These are phyloP conservation scores for Penicillium turbatum DNA, from an alignment of 495 filamentous ascomycete genomes.

Conservation along the genomic window DNA sequence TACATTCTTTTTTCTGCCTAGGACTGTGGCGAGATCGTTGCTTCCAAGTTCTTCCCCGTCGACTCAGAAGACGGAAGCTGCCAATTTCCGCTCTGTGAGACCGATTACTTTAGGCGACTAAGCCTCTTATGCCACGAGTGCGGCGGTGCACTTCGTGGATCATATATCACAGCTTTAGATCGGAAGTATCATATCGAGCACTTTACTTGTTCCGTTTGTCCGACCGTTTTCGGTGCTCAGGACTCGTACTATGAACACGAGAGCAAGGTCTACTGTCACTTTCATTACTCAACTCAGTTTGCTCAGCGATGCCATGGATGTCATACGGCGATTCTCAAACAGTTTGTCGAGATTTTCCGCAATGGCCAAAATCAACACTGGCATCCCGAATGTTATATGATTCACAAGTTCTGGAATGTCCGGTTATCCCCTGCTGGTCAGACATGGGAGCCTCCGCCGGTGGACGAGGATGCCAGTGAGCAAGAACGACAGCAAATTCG, in stretches of 20 bases:
- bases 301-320: constrained; percentile 95
- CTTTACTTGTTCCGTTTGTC: constrained; percentile 97
- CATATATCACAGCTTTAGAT: constrained; percentile 96
- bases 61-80: constrained; percentile 79
- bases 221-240: constrained; percentile 93
- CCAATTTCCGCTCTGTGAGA: constrained; percentile 96
- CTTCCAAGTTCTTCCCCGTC: constrained; percentile 96
- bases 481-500: constrained; percentile 71
- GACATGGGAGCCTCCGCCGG: constrained; percentile 44
- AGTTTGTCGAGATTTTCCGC: constrained; percentile 98
- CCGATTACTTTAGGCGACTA: constrained; percentile 92
- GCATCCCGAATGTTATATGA: constrained; percentile 99
- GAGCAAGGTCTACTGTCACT: constrained; percentile 94
- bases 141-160: constrained; percentile 88
- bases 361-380: constrained; percentile 98
- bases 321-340: constrained; percentile 96
- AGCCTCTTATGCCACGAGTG: constrained; percentile 89
- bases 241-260: constrained; percentile 99
- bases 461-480: constrained; percentile 62
- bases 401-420: constrained; percentile 99
- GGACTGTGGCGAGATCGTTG: constrained; percentile 96
- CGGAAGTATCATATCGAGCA: constrained; percentile 99
- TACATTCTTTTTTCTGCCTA: constrained; percentile 35
- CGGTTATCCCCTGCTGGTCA: constrained; percentile 61
- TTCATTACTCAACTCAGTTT: constrained; percentile 97